Conservation (phyloP, 192 early-diverging fungal genomes). For the Chytriomyces confervae region DNA sequence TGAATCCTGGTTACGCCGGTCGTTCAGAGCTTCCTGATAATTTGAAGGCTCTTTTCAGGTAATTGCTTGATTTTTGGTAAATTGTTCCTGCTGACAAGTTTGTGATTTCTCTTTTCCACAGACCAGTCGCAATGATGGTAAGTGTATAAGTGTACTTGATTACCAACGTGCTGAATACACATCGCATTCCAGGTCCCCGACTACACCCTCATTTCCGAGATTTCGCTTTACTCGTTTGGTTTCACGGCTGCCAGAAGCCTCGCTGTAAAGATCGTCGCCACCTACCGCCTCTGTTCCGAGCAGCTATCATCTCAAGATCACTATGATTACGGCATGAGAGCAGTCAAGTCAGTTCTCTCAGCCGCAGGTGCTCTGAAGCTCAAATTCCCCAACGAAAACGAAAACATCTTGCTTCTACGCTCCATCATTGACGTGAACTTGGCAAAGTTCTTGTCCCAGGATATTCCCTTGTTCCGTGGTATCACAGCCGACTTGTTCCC, state of each 20-base stretch:
- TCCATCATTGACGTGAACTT: constrained; percentile 70
- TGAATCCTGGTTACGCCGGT: constrained; percentile 71
- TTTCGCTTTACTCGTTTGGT: constrained; percentile 68
- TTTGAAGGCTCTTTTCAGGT: constrained; percentile 65
- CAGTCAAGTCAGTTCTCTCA: constrained; percentile 65
- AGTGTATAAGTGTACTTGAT: background rate
- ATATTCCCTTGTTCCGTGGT: constrained; percentile 68
- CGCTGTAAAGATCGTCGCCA: constrained; percentile 66
- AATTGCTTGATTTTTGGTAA: constrained; percentile 31
- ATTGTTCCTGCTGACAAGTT: constrained; percentile 1
- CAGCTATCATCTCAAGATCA: constrained; percentile 69
- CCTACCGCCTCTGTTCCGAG: constrained; percentile 65
- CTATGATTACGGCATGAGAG: constrained; percentile 70
- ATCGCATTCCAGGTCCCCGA: constrained; percentile 57
- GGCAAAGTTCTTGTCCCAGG: constrained; percentile 65
- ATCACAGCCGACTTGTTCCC: constrained; percentile 70
- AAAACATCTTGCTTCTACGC: constrained; percentile 61
- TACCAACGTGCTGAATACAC: constrained; percentile 15
- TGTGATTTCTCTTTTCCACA: background rate
- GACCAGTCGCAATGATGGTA: constrained; percentile 64
- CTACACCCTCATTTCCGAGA: constrained; percentile 68
- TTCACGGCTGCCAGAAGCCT: constrained; percentile 61
- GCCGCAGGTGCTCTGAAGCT: constrained; percentile 63
- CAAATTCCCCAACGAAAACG: constrained; percentile 66
- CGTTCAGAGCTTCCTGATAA: constrained; percentile 68